A percentile compares a stretch with the other conserved stretches of the same genome.
Evolutionary conservation across 805 yeast genomes (phyloP).

Genomic region (Alloascoidea africana): DNA sequence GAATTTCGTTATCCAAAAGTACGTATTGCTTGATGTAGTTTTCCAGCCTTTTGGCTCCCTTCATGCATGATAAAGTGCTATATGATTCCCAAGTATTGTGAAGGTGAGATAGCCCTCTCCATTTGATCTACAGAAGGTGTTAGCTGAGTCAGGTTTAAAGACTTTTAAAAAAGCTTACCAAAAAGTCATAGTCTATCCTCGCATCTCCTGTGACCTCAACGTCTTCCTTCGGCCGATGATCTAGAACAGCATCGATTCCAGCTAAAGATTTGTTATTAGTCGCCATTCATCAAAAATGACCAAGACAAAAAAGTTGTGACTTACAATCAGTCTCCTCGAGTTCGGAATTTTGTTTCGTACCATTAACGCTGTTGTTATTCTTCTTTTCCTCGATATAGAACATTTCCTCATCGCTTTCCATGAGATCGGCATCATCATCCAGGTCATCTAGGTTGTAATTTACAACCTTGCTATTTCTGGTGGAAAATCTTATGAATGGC

Average conservation of each 20-base stretch:
- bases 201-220: conserved; percentile 15
- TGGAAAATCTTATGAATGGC: conserved; percentile 45
- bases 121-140: conserved; percentile 37
- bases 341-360: no score
- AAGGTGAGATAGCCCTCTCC: conserved; percentile 79
- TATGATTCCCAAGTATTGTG: conserved; percentile 93
- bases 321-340: no score
- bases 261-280: conserved; percentile 24
- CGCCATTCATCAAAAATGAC: conserved; percentile 12
- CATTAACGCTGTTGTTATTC: conserved; percentile 4
- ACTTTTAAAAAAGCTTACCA: conserved; percentile 17
- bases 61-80: conserved; percentile 24
- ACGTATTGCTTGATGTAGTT: conserved; percentile 77
- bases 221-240: conserved; percentile 31
- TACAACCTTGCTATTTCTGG: conserved; percentile 55
- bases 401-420: conserved; percentile 22
- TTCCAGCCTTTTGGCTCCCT: conserved; percentile 78
- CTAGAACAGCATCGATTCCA: conserved; percentile 35
- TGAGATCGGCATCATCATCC: conserved; percentile 36
- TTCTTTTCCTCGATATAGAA: conserved; percentile 8
- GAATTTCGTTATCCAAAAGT: conserved; percentile 55
- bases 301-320: not conserved
- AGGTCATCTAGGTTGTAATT: conserved; percentile 66
- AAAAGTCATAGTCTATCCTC: conserved; percentile 5
- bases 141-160: conserved; percentile 6